Conservation (phyloP, 768 basidiomycete genomes). For the Mycena filopes region DNA sequence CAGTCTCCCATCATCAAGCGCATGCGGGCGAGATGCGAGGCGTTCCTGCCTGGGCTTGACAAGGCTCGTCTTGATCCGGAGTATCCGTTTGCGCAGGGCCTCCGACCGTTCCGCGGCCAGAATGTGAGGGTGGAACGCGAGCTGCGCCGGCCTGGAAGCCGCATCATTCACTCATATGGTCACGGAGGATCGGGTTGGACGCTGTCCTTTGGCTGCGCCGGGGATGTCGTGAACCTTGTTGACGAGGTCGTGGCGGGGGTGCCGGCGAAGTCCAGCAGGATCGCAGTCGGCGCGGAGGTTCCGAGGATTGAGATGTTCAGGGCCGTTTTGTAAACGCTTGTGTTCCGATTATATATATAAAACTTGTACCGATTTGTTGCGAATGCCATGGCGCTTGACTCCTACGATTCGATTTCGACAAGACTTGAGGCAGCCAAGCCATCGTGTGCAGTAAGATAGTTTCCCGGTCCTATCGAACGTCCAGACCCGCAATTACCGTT, state of each 20-base stretch:
- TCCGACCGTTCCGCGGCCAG: conserved; percentile 40
- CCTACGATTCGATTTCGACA: too few relatives aligned
- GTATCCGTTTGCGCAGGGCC: conserved; percentile 42
- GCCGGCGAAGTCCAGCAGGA: background rate
- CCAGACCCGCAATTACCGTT: too few relatives aligned
- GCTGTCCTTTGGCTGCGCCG: conserved; percentile 40
- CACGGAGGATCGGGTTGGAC: conserved; percentile 42
- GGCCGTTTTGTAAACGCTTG: too few relatives aligned
- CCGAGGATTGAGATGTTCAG: too few relatives aligned
- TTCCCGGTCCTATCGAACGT: too few relatives aligned
- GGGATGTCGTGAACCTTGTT: conserved; percentile 31
- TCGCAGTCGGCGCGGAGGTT: too few relatives aligned
- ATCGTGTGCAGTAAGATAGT: too few relatives aligned
- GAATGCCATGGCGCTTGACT: too few relatives aligned
- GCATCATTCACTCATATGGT: conserved; percentile 41
- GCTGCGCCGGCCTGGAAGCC: conserved; percentile 31
- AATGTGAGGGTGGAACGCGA: conserved; percentile 45
- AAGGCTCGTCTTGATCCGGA: conserved; percentile 40
- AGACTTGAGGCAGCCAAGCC: too few relatives aligned
- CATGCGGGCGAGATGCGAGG: conserved; percentile 43
- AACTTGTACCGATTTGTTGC: too few relatives aligned
- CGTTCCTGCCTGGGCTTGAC: conserved; percentile 40
- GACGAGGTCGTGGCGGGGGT: conserved; percentile 10
- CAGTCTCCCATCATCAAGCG: conserved; percentile 42
- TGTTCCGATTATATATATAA: too few relatives aligned